These are phyloP conservation scores for Fusarium gaditjirri DNA, from an alignment of 2,329 filamentous ascomycete species.

Conservation along the genomic window DNA sequence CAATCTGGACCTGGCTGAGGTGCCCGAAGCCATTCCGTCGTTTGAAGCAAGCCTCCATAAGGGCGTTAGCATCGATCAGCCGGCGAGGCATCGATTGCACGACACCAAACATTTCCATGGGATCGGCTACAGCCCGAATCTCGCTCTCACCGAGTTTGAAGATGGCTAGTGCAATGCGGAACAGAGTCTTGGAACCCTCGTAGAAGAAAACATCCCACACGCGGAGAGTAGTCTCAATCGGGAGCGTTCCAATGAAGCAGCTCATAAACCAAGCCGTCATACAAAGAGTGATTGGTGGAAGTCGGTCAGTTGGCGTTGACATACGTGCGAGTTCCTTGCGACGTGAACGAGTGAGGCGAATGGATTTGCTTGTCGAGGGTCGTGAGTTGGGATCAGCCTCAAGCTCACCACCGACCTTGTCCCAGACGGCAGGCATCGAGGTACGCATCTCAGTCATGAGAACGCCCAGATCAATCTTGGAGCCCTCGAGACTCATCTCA, in stretches of 20 bases:
- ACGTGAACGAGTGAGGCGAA: slow-evolving; percentile 53
- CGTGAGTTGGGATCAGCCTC: slow-evolving; percentile 60
- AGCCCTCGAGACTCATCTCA: slow-evolving; percentile 87
- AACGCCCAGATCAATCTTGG: slow-evolving; percentile 93
- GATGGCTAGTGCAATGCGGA: slow-evolving; percentile 88
- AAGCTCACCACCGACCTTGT: slow-evolving; percentile 84
- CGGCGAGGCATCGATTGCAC: slow-evolving; percentile 87
- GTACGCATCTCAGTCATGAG: slow-evolving; percentile 89
- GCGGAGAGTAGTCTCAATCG: slow-evolving; percentile 89
- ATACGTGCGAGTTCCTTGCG: slow-evolving; percentile 53
- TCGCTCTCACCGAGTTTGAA: slow-evolving; percentile 89
- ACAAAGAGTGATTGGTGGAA: slow-evolving; percentile 91
- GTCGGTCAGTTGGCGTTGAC: slow-evolving; percentile 58
- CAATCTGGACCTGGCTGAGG: slow-evolving; percentile 83
- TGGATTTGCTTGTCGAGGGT: slow-evolving; percentile 49
- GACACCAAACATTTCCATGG: slow-evolving; percentile 95
- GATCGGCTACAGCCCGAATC: slow-evolving; percentile 82
- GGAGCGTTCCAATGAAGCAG: slow-evolving; percentile 91
- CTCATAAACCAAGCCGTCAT: slow-evolving; percentile 99
- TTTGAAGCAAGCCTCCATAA: slow-evolving; percentile 86
- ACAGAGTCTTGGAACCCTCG: slow-evolving; percentile 92
- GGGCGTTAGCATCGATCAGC: slow-evolving; percentile 81
- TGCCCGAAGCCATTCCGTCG: slow-evolving; percentile 83
- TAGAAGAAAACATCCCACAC: slow-evolving; percentile 98
- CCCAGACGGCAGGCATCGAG: slow-evolving; percentile 84